phyloP scores from a whole-genome alignment of 2,329 filamentous ascomycete genomes.

The Aspergillus clavatus region DNA sequence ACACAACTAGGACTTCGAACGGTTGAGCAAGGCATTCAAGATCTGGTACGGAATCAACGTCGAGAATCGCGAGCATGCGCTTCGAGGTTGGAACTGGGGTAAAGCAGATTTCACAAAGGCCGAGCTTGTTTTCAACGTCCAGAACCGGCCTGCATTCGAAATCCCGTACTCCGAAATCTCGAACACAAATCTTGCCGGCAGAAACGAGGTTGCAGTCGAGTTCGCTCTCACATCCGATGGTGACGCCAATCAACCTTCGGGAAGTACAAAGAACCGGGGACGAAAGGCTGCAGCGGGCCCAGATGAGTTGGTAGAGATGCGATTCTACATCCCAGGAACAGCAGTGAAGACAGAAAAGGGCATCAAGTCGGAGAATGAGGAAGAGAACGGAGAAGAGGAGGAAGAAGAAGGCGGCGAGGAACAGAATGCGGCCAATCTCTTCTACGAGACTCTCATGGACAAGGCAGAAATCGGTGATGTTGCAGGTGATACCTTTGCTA shows the following conservation, averaged over 20 bases:
- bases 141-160: constrained; percentile 94
- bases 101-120: constrained; percentile 96
- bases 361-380: constrained; percentile 59
- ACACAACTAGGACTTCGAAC: constrained; percentile 84
- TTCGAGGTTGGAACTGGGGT: constrained; percentile 99
- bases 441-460: constrained; percentile 96
- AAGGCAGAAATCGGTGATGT: constrained; percentile 99
- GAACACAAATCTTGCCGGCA: constrained; percentile 94
- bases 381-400: constrained; percentile 60
- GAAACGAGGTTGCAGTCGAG: constrained; percentile 95
- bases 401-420: constrained; percentile 69
- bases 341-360: constrained; percentile 65
- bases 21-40: constrained; percentile 88
- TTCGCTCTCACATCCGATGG: constrained; percentile 74
- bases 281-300: constrained; percentile 84
- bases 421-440: constrained; percentile 92
- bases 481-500: constrained; percentile 96
- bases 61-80: constrained; percentile 86
- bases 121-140: constrained; percentile 92
- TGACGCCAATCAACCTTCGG: constrained; percentile 67
- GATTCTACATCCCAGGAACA: constrained; percentile 94
- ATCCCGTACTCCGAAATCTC: constrained; percentile 95
- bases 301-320: constrained; percentile 96
- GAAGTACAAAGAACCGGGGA: constrained; percentile 65
- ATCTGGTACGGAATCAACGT: constrained; percentile 95